These are phyloP conservation scores for Paraphoma sp. DNA, from an alignment of 2,329 filamentous ascomycete species.

Conservation along the genomic window DNA sequence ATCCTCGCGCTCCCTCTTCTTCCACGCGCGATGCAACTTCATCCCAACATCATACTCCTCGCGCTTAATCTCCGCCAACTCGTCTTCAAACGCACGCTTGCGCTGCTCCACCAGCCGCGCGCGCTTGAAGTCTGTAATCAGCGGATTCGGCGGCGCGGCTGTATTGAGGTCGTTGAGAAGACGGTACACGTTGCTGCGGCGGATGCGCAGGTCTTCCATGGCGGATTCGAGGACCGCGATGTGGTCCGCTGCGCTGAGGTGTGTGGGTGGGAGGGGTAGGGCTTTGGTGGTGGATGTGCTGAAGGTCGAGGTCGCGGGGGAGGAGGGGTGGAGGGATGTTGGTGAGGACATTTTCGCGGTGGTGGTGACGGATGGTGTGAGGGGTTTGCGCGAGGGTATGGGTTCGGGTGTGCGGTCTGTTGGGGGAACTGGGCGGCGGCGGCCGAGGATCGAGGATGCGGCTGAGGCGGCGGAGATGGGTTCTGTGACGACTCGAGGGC, in stretches of 20 bases:
- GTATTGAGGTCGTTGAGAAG: slow-evolving; percentile 45
- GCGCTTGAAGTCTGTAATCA: slow-evolving; percentile 45
- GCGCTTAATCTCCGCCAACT: slow-evolving; percentile 45
- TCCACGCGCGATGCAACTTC: slow-evolving; percentile 48
- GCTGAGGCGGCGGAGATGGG: slow-evolving; percentile 33
- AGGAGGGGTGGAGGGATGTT: slow-evolving; percentile 20
- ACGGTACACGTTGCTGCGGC: slow-evolving; percentile 46
- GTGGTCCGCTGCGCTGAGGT: slow-evolving; percentile 43
- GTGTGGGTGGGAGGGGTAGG: slow-evolving; percentile 46
- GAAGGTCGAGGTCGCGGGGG: slow-evolving; percentile 32
- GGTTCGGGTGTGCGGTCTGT: slow-evolving; percentile 25
- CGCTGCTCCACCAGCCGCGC: slow-evolving; percentile 42
- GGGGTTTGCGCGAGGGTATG: slow-evolving; percentile 33
- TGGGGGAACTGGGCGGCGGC: slow-evolving; percentile 39
- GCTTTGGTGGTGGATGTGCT: slow-evolving; percentile 43
- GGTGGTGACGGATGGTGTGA: slow-evolving; percentile 12
- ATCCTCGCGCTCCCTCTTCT: slow-evolving; percentile 48
- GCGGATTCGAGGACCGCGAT: slow-evolving; percentile 47
- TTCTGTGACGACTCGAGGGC: slow-evolving; percentile 28
- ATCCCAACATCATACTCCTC: slow-evolving; percentile 51
- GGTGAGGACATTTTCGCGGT: slow-evolving; percentile 1
- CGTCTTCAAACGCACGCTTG: slow-evolving; percentile 46
- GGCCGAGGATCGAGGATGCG: slow-evolving; percentile 38
- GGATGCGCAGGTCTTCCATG: slow-evolving; percentile 47
- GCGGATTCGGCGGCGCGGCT: slow-evolving; percentile 45